Conservation (phyloP, 768 basidiomycete genomes). For the Xerocomus potaroensis region DNA sequence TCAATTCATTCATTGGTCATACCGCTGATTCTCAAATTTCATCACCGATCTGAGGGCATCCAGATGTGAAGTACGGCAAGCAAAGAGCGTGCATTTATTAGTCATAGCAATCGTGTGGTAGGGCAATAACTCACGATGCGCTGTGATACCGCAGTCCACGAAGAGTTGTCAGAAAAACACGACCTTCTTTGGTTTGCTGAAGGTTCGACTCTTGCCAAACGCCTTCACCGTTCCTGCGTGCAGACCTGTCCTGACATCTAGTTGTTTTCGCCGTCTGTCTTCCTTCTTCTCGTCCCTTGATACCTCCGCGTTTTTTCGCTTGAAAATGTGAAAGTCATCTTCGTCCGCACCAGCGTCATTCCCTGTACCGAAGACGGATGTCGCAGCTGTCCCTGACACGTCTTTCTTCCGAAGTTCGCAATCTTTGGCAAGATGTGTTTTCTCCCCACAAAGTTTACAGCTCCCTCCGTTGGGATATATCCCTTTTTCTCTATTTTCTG, state of each 20-base stretch:
- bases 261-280: conserved; percentile 38
- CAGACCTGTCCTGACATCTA: conserved; percentile 42
- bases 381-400: conserved; percentile 25
- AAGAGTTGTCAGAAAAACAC: conserved; percentile 50
- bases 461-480: conserved; percentile 89
- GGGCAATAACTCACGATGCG: too few relatives aligned
- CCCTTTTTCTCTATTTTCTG: conserved; percentile 72
- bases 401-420: conserved; percentile 66
- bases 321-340: conserved; percentile 87
- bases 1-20: too few relatives aligned
- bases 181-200: conserved; percentile 39
- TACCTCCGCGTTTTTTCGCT: conserved; percentile 57
- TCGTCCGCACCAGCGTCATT: conserved; percentile 79
- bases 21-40: too few relatives aligned
- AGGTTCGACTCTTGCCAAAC: conserved; percentile 26
- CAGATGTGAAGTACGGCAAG: too few relatives aligned
- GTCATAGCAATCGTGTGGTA: too few relatives aligned
- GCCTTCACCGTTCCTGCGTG: conserved; percentile 39
- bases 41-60: too few relatives aligned
- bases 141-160: too few relatives aligned
- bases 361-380: conserved; percentile 30
- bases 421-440: conserved; percentile 80
- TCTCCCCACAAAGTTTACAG: conserved; percentile 87
- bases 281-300: conserved; percentile 55
- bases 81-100: too few relatives aligned